These are phyloP conservation scores for Epichloe glyceriae DNA, from an alignment of 2,329 filamentous ascomycete species.

Conservation along the genomic window DNA sequence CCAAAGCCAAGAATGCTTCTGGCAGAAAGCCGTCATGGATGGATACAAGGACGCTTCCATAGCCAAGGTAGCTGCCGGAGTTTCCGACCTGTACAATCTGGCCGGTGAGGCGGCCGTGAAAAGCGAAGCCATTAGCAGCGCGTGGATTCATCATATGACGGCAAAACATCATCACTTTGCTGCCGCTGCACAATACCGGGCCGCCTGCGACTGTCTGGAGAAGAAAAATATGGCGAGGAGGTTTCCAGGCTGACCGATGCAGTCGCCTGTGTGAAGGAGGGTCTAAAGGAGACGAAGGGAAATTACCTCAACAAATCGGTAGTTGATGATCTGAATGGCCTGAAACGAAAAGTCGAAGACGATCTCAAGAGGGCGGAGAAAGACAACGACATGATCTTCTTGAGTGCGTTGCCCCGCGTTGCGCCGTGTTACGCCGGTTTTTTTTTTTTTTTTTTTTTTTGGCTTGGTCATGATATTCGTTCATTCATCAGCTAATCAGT, in stretches of 20 bases:
- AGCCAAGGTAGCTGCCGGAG: slow-evolving; percentile 75
- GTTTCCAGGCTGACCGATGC: slow-evolving; percentile 76
- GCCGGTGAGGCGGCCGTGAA: slow-evolving; percentile 78
- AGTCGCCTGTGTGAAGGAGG: slow-evolving; percentile 70
- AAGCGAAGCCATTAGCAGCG: slow-evolving; percentile 77
- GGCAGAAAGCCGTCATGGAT: slow-evolving; percentile 94
- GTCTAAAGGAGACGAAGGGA: slow-evolving; percentile 63
- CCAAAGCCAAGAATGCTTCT: slow-evolving; percentile 94
- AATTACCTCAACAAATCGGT: slow-evolving; percentile 71
- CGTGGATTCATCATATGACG: slow-evolving; percentile 96
- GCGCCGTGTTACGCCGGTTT: too few species aligned
- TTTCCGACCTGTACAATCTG: slow-evolving; percentile 79
- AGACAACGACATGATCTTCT: slow-evolving; percentile 92
- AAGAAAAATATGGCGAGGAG: slow-evolving; percentile 92
- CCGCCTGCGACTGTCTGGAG: slow-evolving; percentile 81
- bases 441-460: too few species aligned
- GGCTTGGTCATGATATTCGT: background rate
- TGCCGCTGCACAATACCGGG: slow-evolving; percentile 84
- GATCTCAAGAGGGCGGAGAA: slow-evolving; percentile 87
- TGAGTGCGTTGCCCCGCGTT: slow-evolving; percentile 38
- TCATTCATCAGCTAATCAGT: slow-evolving; percentile 16
- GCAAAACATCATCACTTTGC: slow-evolving; percentile 97
- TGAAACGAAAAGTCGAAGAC: slow-evolving; percentile 74
- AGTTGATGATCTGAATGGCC: slow-evolving; percentile 63
- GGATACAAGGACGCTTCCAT: slow-evolving; percentile 85